Evolutionary conservation across 2,329 filamentous ascomycete genomes (phyloP), one percentile per base, ranked within the genome.

Genomic region (Calonectria henricotiae): DNA sequence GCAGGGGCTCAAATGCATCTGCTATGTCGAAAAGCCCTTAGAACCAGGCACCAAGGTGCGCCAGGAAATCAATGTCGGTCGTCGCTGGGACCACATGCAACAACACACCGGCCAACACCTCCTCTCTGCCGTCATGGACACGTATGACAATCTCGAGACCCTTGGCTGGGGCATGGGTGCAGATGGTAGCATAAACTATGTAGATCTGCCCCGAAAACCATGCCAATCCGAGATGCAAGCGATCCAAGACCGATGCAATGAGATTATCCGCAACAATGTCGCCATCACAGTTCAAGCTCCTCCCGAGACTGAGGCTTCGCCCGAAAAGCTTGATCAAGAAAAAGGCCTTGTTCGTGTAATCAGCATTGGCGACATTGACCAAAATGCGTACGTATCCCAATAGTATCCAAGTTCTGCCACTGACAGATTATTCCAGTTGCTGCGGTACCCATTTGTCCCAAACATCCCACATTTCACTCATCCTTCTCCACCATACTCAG

Each of bases 71-170:
- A 75, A 81, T 27, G 79, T 75, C 65, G 32, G 65, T 5, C 77
- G 79, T 0, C 75, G 79, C n/a, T 80, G 79, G 78, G 76, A 81
- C 54, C 79, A 81, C 12, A 81, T 81, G 79, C 79, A 81, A 13
- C 79, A 81, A 7, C 79, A 81, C 23, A 81, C 79, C 0, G 79
- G 79, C 1, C 79, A 81, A 8, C 79, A 81, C 37, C 75, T 81
- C 1, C 71, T 81, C 1, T 81, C 79, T 0, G 79, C 79, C 0
- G 66, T 81, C 4, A 79, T 81, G 79, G 71, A 78, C 43, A 76
- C 71, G 0, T 65, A 67, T 0, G 71, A 78, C 0, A 68, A 69
- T 6, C 73, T 80, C 1, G 74, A 74, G 2, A 80, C 79, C 0
- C 67, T 80, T 0, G 79, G 79, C 0, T 80, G 79, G 79, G 79